These are phyloP conservation scores for Cryptosporidium tyzzeri DNA, from an alignment of 169 alveolate genomes.

Conservation along the genomic window DNA sequence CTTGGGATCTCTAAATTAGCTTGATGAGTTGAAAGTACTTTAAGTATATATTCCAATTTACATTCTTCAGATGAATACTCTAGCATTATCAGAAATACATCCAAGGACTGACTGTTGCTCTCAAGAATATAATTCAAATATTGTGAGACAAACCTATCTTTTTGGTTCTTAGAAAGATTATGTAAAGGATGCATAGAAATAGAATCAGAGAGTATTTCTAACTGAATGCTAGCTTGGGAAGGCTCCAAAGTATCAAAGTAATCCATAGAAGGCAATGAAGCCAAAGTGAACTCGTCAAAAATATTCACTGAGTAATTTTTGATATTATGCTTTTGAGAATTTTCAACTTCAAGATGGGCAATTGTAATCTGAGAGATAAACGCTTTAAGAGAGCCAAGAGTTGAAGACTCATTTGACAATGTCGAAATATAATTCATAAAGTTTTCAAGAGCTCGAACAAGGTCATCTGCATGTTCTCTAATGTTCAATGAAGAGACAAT, in stretches of 20 bases:
- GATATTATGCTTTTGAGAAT: not conserved
- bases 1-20: not conserved
- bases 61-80: conserved; percentile 53
- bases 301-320: conserved; percentile 1
- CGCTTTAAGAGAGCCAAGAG: conserved; percentile 38
- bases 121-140: conserved; percentile 46
- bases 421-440: conserved; percentile 27
- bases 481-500: conserved; percentile 19
- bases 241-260: conserved; percentile 19
- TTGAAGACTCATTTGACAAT: not conserved
- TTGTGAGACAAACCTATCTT: conserved; percentile 52
- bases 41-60: conserved; percentile 20
- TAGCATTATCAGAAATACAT: conserved; percentile 31
- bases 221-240: conserved; percentile 21
- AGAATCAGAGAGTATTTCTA: not conserved
- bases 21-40: conserved; percentile 3
- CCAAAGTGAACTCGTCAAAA: conserved; percentile 27
- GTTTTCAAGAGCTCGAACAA: conserved; percentile 10
- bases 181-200: not conserved
- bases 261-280: conserved; percentile 2
- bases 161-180: not conserved
- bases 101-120: conserved; percentile 19
- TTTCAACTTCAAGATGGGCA: conserved; percentile 44
- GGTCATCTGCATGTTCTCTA: conserved; percentile 11
- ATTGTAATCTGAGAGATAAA: conserved; percentile 45